A percentile compares a stretch with the other conserved stretches of the same genome.
phyloP scores from a whole-genome alignment of 2,329 filamentous ascomycete genomes.

The Cryphonectria japonica region DNA sequence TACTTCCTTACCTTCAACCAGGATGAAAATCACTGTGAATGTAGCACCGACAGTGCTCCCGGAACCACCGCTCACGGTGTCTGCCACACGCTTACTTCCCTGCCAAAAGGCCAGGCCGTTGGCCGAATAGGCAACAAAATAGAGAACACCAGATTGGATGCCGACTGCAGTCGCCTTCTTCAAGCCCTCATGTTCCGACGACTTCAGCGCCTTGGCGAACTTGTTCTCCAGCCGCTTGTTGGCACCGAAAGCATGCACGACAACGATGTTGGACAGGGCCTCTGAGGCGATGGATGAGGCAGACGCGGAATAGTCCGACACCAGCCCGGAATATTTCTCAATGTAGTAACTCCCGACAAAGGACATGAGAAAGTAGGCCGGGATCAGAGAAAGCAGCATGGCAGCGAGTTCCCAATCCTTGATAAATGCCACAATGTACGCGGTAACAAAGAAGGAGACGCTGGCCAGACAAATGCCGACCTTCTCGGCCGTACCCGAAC shows the following conservation, averaged over 20 bases:
- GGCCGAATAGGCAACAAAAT: conserved; percentile 67
- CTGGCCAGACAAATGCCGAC: conserved; percentile 68
- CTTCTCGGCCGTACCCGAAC: conserved; percentile 72
- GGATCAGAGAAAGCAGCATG: conserved; percentile 66
- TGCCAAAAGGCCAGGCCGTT: conserved; percentile 71
- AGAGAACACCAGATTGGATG: conserved; percentile 64
- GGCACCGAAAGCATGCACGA: conserved; percentile 70
- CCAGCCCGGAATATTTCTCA: conserved; percentile 54
- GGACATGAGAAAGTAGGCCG: conserved; percentile 65
- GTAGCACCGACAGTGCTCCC: conserved; percentile 49
- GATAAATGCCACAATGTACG: conserved; percentile 70
- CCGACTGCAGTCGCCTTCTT: conserved; percentile 61
- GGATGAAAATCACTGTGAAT: conserved; percentile 59
- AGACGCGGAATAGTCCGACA: conserved; percentile 58
- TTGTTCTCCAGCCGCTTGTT: conserved; percentile 61
- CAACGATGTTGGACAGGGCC: conserved; percentile 60
- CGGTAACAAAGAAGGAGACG: conserved; percentile 68
- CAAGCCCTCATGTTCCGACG: conserved; percentile 45
- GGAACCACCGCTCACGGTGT: conserved; percentile 36
- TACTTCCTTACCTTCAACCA: conserved; percentile 50
- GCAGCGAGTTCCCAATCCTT: conserved; percentile 65
- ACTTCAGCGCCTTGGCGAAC: conserved; percentile 44
- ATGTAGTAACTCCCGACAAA: conserved; percentile 61
- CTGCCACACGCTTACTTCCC: conserved; percentile 51
- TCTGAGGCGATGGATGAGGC: conserved; percentile 68